Evolutionary conservation across 75 land plant species (phyloP).

Genomic region (Picea sitchensis): DNA sequence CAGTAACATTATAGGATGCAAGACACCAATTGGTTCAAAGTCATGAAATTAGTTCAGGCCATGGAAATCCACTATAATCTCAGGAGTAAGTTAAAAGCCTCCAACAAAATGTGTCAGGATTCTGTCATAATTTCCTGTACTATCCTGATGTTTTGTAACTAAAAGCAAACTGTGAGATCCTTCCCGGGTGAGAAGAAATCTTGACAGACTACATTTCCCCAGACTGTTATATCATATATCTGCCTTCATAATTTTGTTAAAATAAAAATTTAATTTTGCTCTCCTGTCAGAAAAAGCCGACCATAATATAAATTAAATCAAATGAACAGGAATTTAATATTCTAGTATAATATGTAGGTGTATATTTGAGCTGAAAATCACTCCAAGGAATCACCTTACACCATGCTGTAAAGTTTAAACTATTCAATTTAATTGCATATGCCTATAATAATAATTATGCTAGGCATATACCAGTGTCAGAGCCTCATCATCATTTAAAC

Average conservation of each 20-base stretch:
- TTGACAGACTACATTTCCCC: not conserved
- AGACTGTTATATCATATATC: not conserved
- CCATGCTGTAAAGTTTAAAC: not conserved
- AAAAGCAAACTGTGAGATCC: no score
- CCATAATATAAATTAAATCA: no score
- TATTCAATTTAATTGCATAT: not conserved
- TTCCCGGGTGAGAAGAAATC: no score
- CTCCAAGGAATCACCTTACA: not conserved
- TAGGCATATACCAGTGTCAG: slow-evolving; percentile 15
- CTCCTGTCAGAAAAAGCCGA: not conserved
- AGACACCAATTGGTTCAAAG: not conserved
- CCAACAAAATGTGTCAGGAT: not conserved
- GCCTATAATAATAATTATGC: not conserved
- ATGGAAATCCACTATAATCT: no score
- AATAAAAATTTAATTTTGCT: not conserved
- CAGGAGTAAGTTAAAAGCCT: no score
- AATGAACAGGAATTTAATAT: no score
- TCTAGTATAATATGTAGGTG: no score
- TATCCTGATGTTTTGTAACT: not conserved
- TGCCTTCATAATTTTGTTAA: not conserved
- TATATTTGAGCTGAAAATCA: not conserved
- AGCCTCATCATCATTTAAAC: slow-evolving; percentile 19
- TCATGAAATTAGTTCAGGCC: not conserved
- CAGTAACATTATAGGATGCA: no score
- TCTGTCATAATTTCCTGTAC: not conserved